A percentile compares a stretch with the other conserved stretches of the same genome.
phyloP scores from a whole-genome alignment of 164 flowering plant species.

The Kingdonia uniflora region DNA sequence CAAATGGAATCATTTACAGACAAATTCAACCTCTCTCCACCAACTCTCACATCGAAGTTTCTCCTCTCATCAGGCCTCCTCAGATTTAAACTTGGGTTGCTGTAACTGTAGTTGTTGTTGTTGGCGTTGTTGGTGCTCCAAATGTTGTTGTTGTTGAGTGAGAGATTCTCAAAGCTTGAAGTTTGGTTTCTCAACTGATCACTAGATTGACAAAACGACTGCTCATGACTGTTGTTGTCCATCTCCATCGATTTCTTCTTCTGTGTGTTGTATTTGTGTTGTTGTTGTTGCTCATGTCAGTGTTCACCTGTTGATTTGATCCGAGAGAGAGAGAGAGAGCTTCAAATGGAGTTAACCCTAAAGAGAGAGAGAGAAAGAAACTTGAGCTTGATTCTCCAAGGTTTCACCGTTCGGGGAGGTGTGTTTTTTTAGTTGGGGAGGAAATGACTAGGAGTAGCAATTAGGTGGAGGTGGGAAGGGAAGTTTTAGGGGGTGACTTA shows the following conservation, averaged over 20 bases:
- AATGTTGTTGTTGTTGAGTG: conserved; percentile 75
- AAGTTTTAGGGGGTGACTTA: no score
- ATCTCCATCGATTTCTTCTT: conserved; percentile 15
- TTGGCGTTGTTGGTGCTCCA: no score
- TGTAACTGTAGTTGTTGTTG: no score
- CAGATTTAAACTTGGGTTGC: conserved; percentile 17
- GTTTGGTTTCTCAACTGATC: conserved; percentile 65
- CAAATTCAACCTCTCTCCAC: conserved; percentile 35
- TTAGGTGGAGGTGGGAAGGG: neutral
- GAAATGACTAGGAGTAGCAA: neutral
- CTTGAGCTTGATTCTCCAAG: neutral
- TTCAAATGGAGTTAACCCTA: no score
- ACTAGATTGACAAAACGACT: conserved; percentile 81
- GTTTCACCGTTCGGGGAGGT: neutral
- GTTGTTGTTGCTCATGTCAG: no score
- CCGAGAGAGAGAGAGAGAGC: no score
- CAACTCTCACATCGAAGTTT: conserved; percentile 63
- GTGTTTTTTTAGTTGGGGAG: neutral
- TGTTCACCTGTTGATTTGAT: no score
- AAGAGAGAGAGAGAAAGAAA: neutral
- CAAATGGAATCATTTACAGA: no score
- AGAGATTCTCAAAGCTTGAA: conserved; percentile 43
- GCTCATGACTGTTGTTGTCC: conserved; percentile 65
- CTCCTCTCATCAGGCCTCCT: conserved; percentile 44
- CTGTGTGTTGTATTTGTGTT: neutral